Conservation (phyloP, 148 eudicot genomes). For the Camellia granthamiana region DNA sequence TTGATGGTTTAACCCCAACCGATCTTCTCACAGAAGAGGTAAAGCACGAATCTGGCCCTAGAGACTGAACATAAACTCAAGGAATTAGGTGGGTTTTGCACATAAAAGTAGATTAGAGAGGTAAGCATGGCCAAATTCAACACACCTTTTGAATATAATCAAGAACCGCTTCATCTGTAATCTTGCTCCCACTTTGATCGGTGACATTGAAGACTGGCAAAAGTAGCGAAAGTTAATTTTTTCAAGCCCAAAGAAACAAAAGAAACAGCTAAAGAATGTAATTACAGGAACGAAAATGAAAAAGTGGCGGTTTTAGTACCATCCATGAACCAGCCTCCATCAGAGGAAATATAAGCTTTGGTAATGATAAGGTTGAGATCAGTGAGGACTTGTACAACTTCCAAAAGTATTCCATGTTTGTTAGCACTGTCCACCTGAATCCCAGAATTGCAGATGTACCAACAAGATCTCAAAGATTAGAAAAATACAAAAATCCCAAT, state of each 20-base stretch:
- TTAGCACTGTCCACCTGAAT: conserved; percentile 91
- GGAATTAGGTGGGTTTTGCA: conserved; percentile 13
- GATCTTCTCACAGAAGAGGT: conserved; percentile 59
- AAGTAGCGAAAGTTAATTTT: background rate
- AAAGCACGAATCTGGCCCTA: conserved; percentile 77
- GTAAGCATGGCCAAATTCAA: background rate
- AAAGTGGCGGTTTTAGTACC: conserved; percentile 24
- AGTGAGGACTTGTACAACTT: conserved; percentile 91
- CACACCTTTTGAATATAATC: conserved; percentile 73
- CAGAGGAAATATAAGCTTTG: conserved; percentile 95
- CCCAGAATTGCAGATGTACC: conserved; percentile 12
- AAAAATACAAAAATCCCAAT: background rate
- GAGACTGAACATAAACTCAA: conserved; percentile 45
- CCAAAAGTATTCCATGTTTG: conserved; percentile 80
- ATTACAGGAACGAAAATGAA: background rate
- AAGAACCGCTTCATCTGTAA: conserved; percentile 73
- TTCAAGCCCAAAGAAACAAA: background rate
- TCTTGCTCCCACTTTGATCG: conserved; percentile 83
- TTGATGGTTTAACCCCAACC: conserved; percentile 52
- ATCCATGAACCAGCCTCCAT: conserved; percentile 84
- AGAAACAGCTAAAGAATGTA: background rate
- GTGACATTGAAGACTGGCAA: conserved; percentile 85
- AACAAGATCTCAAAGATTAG: background rate
- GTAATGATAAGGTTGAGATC: conserved; percentile 78
- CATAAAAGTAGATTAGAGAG: background rate